Percentiles rank a stretch among this genome's conserved stretches.
These are phyloP conservation scores for Sutorius australiensis DNA, from an alignment of 768 basidiomycete species.

Conservation along the genomic window DNA sequence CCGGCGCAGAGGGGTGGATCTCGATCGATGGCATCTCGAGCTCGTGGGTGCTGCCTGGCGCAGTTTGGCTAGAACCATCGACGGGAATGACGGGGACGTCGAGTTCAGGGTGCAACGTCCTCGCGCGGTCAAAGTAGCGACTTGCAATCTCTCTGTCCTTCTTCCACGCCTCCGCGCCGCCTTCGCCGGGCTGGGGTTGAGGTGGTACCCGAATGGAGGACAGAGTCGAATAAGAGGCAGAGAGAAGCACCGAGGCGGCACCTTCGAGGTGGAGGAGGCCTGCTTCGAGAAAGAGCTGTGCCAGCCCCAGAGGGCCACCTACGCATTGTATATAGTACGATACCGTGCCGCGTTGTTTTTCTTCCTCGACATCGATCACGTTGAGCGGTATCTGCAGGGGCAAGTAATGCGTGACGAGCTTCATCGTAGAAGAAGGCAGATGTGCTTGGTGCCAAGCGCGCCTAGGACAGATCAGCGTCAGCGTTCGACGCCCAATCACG, in stretches of 20 bases:
- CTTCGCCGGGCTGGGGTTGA: constrained; percentile 47
- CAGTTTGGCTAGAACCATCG: constrained; percentile 33
- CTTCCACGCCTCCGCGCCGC: constrained; percentile 69
- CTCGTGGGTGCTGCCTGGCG: constrained; percentile 34
- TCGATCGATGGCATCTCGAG: constrained; percentile 72
- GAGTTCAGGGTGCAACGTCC: constrained; percentile 52
- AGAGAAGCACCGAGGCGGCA: constrained; percentile 64
- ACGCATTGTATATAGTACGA: constrained; percentile 63
- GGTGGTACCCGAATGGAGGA: constrained; percentile 71
- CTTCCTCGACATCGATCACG: constrained; percentile 31
- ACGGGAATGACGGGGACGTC: constrained; percentile 67
- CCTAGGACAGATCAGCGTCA: constrained; percentile 34
- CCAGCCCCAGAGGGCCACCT: constrained; percentile 64
- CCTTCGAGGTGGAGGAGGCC: constrained; percentile 82
- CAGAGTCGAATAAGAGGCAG: constrained; percentile 71
- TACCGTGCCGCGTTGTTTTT: constrained; percentile 47
- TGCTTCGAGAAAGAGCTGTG: constrained; percentile 73
- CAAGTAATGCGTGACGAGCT: constrained; percentile 70
- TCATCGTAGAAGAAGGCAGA: constrained; percentile 72
- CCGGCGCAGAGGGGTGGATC: constrained; percentile 30
- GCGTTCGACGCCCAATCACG: neutral
- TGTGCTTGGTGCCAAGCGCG: constrained; percentile 81
- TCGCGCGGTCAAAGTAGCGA: constrained; percentile 70
- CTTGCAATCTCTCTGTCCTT: constrained; percentile 69
- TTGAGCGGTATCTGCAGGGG: constrained; percentile 49